Evolutionary conservation across 1,139 yeast species (phyloP), one percentile per base, ranked within the genome.

Genomic region (Ashbya aceris): DNA sequence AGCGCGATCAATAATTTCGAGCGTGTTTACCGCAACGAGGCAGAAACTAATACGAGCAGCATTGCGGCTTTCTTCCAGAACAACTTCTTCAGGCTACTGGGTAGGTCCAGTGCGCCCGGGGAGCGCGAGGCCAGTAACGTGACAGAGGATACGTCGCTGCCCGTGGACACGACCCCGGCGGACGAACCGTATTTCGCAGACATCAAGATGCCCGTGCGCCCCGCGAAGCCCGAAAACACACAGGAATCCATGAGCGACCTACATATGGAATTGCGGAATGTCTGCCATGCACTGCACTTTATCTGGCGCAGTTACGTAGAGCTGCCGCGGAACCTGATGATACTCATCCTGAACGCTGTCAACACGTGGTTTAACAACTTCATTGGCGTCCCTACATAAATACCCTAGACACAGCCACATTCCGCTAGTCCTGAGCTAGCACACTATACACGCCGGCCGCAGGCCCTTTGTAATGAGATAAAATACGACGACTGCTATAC

Each of bases 1-100:
- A 76, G 73, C 47, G 78, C 94, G 28, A 79, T 89, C 40, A 76
- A 76, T 49, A 74, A 76, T 49, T 91, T 89, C 68, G 80, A 83
- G 56, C 53, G 55, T 27, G 61, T 79, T 67, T 80, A 76, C 60
- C 64, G 66, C 38, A 55, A 58, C 20, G 47, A 54, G 41, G 39
- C 53, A 29, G 48, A 51, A 14, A 51, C 52, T 33, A 23, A 36
- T 7, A 49, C 49, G 27, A 49, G 44, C 23, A 48, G 45, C 27
- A 40, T 53, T 6, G 51, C 54, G 2, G 43, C 52, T 10, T 53
- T 55, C 31, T 58, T 60, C 51, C 53, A 55, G 29, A 53, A 60
- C 39, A 60, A 60, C 43, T 58, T 59, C 44, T 59, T 59, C 47
- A 58, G 49, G 41, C 34, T 58, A 30, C 29, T 58, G 10, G 49